phyloP scores from a whole-genome alignment of 148 eudicot species.

The Rhododendron henanense region DNA sequence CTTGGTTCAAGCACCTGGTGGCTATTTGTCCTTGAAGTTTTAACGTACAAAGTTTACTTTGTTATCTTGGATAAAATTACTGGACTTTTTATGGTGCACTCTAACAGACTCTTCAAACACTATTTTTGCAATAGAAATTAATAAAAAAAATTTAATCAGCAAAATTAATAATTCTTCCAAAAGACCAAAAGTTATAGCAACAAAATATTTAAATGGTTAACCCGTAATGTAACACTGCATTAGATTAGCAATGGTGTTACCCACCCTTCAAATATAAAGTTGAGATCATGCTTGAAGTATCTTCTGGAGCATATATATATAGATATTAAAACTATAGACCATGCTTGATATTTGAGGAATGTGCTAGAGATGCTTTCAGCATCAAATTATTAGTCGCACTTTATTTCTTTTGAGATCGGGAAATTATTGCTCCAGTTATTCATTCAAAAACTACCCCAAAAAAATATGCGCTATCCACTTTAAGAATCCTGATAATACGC shows the following conservation, averaged over 20 bases:
- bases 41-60: too few species aligned
- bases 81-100: not conserved
- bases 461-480: not conserved
- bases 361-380: not conserved
- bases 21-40: too few species aligned
- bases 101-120: not conserved
- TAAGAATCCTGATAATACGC: too few species aligned
- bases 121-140: too few species aligned
- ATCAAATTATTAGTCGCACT: too few species aligned
- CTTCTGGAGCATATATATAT: not conserved
- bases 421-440: too few species aligned
- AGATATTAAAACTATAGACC: too few species aligned
- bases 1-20: too few species aligned
- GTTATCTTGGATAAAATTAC: too few species aligned
- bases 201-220: not conserved
- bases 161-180: not conserved
- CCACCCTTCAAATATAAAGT: not conserved
- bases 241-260: not conserved
- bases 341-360: not conserved
- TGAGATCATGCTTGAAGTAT: not conserved
- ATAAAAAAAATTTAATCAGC: too few species aligned
- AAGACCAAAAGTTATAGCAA: not conserved
- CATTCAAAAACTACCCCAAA: not conserved
- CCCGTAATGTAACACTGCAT: not conserved
- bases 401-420: too few species aligned